Evolutionary conservation across 2,329 filamentous ascomycete genomes (phyloP), one percentile per base, ranked within the genome.

Genomic region (Diaporthe destruens): DNA sequence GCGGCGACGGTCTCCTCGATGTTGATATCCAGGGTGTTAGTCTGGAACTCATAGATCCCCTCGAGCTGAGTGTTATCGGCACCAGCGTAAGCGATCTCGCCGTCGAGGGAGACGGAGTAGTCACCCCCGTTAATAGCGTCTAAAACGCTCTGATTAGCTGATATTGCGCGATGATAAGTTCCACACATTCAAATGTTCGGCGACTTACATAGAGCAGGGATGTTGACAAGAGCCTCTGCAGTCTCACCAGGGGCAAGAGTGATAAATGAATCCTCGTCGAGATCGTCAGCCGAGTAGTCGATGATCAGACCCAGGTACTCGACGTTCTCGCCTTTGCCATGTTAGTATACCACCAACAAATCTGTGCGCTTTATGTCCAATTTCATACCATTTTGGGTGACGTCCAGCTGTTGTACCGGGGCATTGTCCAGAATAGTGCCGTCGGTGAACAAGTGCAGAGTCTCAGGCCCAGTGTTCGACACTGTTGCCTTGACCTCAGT

Each of bases 221-320:
- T 36, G 55, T 70, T 70, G 39, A 70, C 44, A 7, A 61, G 55
- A 36, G 53, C 20, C 39, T 70, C 68, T 14, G 68, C 44, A 4
- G n/a, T 70, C 56, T 70, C 68, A 12, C 68, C 68, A n/a, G 68
- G 68, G 25, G 55, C 54, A 16, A 70, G 68, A 47, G 68, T 70
- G 44, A 70, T 42, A 44, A 70, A 70, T 1, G 68, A 70, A 1
- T 70, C 44, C 20, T 70, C 68, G 6, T 56, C 14, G 20, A 70
- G 68, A n/a, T 70, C 68, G 23, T 57, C 56, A n/a, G 29, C 56
- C 39, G 51, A 3, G 20, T 70, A 70, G 1, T 70, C 68, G 23
- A 61, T 59, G 68, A 70, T 70, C 34, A 70, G n/a, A 14, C 68
- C 68, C 8, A 61, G 68, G 23, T 61, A 70, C 9, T 59, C 39